Evolutionary conservation across 352 stramenopile species (phyloP).

Genomic region (Albugo laibachii): DNA sequence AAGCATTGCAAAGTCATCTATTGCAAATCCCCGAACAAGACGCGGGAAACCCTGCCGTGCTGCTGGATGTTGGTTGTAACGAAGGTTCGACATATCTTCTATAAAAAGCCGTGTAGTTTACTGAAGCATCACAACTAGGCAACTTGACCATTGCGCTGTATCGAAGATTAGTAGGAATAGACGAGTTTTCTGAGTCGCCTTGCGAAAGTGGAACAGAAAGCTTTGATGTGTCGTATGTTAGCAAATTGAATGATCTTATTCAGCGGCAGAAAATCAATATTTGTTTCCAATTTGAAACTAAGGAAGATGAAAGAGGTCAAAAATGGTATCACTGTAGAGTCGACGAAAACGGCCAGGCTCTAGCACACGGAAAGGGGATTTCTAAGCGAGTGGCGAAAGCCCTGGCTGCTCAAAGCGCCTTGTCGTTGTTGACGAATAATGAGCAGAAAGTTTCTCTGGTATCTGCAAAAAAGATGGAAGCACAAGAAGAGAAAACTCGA

Average conservation of each 20-base stretch:
- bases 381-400: conserved; percentile 71
- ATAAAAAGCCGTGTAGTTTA: neutral
- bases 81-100: conserved; percentile 18
- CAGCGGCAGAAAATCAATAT: conserved; percentile 46
- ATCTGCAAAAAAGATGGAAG: neutral
- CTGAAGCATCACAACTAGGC: neutral
- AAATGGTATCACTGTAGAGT: conserved; percentile 46
- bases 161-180: neutral
- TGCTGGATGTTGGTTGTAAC: conserved; percentile 70
- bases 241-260: conserved; percentile 37
- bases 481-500: conserved; percentile 12
- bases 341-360: conserved; percentile 19
- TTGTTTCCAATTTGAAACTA: conserved; percentile 18
- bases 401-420: conserved; percentile 31
- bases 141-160: neutral
- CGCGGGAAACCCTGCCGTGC: conserved; percentile 4
- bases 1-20: conserved; percentile 21
- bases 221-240: conserved; percentile 39
- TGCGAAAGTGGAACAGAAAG: conserved; percentile 14
- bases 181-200: conserved; percentile 1
- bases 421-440: conserved; percentile 10
- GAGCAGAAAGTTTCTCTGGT: neutral
- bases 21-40: conserved; percentile 7
- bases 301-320: neutral
- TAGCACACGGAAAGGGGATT: conserved; percentile 34